phyloP scores from a whole-genome alignment of 2,329 filamentous ascomycete genomes.

The Zymoseptoria ardabiliae region DNA sequence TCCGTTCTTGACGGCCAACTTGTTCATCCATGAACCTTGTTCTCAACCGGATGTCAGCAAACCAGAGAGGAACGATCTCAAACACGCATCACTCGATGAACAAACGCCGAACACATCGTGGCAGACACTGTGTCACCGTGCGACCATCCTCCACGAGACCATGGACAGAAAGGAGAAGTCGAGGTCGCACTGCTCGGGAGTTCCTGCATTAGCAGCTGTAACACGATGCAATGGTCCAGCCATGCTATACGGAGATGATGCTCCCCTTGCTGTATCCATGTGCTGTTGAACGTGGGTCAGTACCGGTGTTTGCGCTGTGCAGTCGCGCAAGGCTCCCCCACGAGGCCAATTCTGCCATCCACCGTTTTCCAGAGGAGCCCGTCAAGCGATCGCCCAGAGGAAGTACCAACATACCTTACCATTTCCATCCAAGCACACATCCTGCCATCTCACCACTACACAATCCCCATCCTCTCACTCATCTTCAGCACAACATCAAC shows the following conservation, averaged over 20 bases:
- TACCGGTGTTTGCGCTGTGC: background rate
- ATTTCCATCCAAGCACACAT: too few relatives aligned
- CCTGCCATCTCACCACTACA: background rate
- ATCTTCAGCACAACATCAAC: constrained; percentile 10
- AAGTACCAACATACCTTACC: too few relatives aligned
- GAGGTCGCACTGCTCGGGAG: background rate
- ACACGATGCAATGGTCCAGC: background rate
- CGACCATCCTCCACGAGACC: background rate
- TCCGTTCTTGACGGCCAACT: background rate
- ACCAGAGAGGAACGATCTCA: background rate
- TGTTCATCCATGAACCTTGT: background rate
- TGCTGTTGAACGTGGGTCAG: background rate
- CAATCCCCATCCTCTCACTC: background rate
- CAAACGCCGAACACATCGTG: background rate
- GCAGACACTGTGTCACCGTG: background rate
- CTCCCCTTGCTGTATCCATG: background rate
- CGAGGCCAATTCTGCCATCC: too few relatives aligned
- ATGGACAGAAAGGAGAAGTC: background rate
- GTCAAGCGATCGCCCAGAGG: too few relatives aligned
- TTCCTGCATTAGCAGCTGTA: background rate
- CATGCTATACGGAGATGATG: background rate
- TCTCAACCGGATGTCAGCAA: background rate
- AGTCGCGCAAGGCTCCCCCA: too few relatives aligned
- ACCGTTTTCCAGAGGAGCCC: too few relatives aligned
- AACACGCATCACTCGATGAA: background rate